Evolutionary conservation across 2,329 filamentous ascomycete species (phyloP).

Genomic region (Colletotrichum lupini): DNA sequence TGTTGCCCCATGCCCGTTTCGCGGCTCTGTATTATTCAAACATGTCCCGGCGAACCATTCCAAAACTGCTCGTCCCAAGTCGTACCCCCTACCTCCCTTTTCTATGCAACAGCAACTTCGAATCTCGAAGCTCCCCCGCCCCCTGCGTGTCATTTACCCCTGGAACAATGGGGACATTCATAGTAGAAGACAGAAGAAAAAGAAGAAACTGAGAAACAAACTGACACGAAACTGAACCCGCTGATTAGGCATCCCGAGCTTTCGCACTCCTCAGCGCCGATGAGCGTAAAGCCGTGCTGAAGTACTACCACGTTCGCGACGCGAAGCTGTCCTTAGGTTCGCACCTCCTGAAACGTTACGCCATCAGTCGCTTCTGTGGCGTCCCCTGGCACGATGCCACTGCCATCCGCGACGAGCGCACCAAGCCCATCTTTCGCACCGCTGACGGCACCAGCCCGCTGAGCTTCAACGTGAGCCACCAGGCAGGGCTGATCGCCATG

Average conservation of each 20-base stretch:
- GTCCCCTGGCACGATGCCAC: conserved; percentile 70
- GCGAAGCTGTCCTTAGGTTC: conserved; percentile 81
- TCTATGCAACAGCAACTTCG: not conserved
- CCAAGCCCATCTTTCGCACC: conserved; percentile 65
- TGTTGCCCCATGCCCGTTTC: conserved; percentile 11
- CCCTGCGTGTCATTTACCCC: conserved; percentile 11
- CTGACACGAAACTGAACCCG: conserved; percentile 3
- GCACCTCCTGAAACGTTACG: conserved; percentile 78
- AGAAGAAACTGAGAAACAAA: not conserved
- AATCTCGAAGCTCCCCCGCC: not conserved
- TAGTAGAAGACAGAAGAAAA: not conserved
- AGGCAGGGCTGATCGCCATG: conserved; percentile 79
- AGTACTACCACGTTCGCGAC: conserved; percentile 75
- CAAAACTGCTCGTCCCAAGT: conserved; percentile 9
- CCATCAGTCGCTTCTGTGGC: conserved; percentile 67
- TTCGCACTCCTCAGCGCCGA: conserved; percentile 62
- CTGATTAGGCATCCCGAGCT: conserved; percentile 61
- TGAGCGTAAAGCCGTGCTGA: conserved; percentile 68
- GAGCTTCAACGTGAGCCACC: conserved; percentile 83
- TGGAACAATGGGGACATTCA: not conserved
- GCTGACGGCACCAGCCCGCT: conserved; percentile 59
- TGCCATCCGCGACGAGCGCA: conserved; percentile 65
- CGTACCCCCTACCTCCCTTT: not conserved
- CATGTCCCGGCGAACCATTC: not conserved
- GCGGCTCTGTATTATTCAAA: not conserved